Base-by-base conservation (phyloP, 2,329 filamentous ascomycete genomes). In the Pestalotiopsis sp. region DNA sequence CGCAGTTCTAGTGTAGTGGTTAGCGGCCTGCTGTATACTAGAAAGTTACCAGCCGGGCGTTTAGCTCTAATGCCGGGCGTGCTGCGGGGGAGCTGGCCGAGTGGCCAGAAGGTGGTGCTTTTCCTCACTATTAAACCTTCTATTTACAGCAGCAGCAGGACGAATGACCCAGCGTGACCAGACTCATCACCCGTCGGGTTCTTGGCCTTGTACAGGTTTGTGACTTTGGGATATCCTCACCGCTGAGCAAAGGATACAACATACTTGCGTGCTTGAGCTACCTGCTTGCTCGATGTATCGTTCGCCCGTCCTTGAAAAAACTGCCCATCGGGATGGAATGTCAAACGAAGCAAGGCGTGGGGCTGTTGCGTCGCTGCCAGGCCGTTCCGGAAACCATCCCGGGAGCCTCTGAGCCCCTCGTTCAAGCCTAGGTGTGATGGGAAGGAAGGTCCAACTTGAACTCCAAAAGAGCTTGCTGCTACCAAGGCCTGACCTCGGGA, bases 301-400 rank as follows among this genome's bases (percentile, higher is more conserved):
- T 52, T 20, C 20, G 7, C 6, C 7, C n/a, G 9, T 52, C 17
- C 11, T 52, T 17, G 45, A 5, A 52, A 52, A 52, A 52, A 2
- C 20, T 52, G 45, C 45, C 17, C 45, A 52, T 52, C 45, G 17
- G 17, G 20, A n/a, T 45, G 45, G 45, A 52, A 52, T 59, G 57
- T 59, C 57, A 59, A 59, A 59, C 57, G 20, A 36, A 59, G 27
- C 57, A 52, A 52, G 45, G 45, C 45, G 45, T 52, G 45, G 45
- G 45, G 45, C 45, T 49, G 13, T n/a, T 14, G 41, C 14, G 60
- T 38, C 31, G 31, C 36, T 63, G 60, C 27, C 60, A 63, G 36
- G 36, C 60, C 60, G 38, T 14, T 63, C 62, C 62, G 62, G 62
- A 31, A 65, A 25, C 14, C 62, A 65, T 65, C 38, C 62, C 59